Conservation (phyloP, 805 yeast species). For the Henningerozyma blattae region DNA sequence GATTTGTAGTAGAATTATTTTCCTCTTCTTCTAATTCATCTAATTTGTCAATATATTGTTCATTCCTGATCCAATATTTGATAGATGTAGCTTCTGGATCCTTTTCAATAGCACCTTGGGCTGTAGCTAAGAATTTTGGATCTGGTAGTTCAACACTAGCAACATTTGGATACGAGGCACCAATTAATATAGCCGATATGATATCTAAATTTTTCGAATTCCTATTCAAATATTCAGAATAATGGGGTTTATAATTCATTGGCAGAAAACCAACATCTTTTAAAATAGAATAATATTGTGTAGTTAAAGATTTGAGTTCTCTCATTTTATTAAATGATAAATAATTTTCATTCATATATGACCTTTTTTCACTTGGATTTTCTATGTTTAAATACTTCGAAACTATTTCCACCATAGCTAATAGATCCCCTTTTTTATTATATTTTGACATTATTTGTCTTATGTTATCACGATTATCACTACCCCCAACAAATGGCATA, state of each 20-base stretch:
- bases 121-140: conserved; percentile 54
- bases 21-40: conserved; percentile 7
- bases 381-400: conserved; percentile 33
- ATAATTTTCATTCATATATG: conserved; percentile 42
- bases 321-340: conserved; percentile 53
- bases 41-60: conserved; percentile 31
- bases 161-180: conserved; percentile 72
- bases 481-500: conserved; percentile 50
- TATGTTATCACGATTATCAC: conserved; percentile 53
- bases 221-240: conserved; percentile 31
- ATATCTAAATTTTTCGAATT: conserved; percentile 40
- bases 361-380: conserved; percentile 22
- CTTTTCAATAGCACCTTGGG: conserved; percentile 72
- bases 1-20: background rate
- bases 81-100: conserved; percentile 72
- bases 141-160: conserved; percentile 78
- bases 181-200: conserved; percentile 58
- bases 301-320: conserved; percentile 59
- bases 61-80: conserved; percentile 63
- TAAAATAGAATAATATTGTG: conserved; percentile 58
- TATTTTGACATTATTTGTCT: conserved; percentile 29
- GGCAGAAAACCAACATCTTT: conserved; percentile 73
- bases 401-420: conserved; percentile 53
- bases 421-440: conserved; percentile 51
- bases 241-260: conserved; percentile 29